Evolutionary conservation across 2,329 filamentous ascomycete genomes (phyloP).

Genomic region (Nemania sp.): DNA sequence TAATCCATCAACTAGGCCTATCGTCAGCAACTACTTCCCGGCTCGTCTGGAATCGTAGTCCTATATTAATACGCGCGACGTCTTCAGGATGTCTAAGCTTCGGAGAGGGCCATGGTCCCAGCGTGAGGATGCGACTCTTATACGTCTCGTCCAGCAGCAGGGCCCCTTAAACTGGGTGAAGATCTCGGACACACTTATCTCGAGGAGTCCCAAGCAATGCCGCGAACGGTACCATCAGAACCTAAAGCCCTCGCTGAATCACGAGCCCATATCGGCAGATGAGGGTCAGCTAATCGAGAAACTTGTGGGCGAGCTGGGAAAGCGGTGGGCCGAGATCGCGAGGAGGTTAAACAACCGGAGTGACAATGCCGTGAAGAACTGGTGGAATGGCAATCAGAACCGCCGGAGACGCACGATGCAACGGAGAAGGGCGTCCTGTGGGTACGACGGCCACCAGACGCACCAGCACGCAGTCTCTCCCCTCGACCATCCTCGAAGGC

Average conservation of each 20-base stretch:
- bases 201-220: conserved; percentile 92
- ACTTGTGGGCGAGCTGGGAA: conserved; percentile 82
- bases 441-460: conserved; percentile 46
- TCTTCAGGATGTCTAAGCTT: conserved; percentile 41
- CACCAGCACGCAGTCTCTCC: conserved; percentile 14
- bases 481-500: conserved; percentile 29
- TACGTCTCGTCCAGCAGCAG: conserved; percentile 76
- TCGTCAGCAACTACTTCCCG: background rate
- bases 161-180: conserved; percentile 90
- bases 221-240: conserved; percentile 95
- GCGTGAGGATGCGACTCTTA: conserved; percentile 77
- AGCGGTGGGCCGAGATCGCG: conserved; percentile 94
- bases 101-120: conserved; percentile 84
- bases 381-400: conserved; percentile 96
- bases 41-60: background rate
- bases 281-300: conserved; percentile 81
- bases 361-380: conserved; percentile 97
- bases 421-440: conserved; percentile 47
- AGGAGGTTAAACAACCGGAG: conserved; percentile 84
- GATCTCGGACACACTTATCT: conserved; percentile 80
- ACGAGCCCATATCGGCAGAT: conserved; percentile 76
- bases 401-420: conserved; percentile 69
- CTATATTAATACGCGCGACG: conserved; percentile 7
- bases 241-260: conserved; percentile 80
- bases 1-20: no score